Percentiles rank a stretch among this genome's conserved stretches.
Conservation (phyloP, 2,329 filamentous ascomycete genomes). For the Seiridium cupressi region DNA sequence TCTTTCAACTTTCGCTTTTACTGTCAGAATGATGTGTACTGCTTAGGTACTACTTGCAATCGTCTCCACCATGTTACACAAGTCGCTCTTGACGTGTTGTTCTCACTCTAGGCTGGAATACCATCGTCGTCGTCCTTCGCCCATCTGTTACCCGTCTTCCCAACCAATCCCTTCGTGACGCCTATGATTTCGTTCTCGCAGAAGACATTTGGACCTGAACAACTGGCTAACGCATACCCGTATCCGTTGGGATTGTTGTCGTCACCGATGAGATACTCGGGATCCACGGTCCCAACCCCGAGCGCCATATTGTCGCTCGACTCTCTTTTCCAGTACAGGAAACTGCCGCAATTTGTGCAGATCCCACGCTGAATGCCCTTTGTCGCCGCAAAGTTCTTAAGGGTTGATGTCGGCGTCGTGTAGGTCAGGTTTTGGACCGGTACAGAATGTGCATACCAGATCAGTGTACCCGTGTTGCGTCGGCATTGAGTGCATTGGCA, state of each 20-base stretch:
- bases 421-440: constrained; percentile 33
- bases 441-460: constrained; percentile 39
- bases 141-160: neutral
- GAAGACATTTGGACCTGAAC: neutral
- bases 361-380: constrained; percentile 41
- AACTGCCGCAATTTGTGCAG: constrained; percentile 47
- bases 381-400: constrained; percentile 39
- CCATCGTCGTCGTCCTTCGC: neutral
- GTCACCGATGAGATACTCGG: constrained; percentile 32
- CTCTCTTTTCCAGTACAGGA: constrained; percentile 44
- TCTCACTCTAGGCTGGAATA: too few species aligned
- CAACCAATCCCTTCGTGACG: neutral
- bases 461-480: constrained; percentile 46
- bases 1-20: too few species aligned
- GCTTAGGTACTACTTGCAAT: too few species aligned
- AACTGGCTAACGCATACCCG: constrained; percentile 1
- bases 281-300: constrained; percentile 43
- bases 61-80: too few species aligned
- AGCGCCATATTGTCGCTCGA: constrained; percentile 28
- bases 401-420: constrained; percentile 26
- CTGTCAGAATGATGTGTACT: too few species aligned
- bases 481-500: constrained; percentile 58
- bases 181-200: constrained; percentile 3
- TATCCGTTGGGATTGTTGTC: constrained; percentile 9
- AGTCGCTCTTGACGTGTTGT: too few species aligned